Percentiles rank a stretch among this genome's conserved stretches.
Evolutionary conservation across 306 rosid genomes (phyloP).

Genomic region (Castanospermum australe): DNA sequence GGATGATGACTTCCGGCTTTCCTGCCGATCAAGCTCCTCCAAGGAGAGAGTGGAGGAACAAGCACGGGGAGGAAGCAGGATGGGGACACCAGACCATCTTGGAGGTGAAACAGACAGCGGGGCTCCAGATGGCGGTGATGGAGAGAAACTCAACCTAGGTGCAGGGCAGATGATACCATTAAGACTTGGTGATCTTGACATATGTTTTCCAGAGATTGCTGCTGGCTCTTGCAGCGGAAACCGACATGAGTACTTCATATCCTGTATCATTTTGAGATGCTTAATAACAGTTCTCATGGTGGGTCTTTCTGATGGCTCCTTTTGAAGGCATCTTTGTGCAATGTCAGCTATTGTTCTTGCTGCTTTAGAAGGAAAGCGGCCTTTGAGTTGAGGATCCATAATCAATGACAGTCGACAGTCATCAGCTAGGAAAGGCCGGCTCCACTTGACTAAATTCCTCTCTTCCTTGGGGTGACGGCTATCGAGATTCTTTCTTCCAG

Average conservation of each 20-base stretch:
- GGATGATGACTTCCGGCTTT: constrained; percentile 78
- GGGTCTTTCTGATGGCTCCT: constrained; percentile 93
- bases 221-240: constrained; percentile 92
- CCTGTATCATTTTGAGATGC: constrained; percentile 75
- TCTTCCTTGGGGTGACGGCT: constrained; percentile 94
- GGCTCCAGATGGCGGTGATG: constrained; percentile 68
- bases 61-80: constrained; percentile 53
- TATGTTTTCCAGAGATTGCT: constrained; percentile 53
- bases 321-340: constrained; percentile 89
- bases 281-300: constrained; percentile 92
- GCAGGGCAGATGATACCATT: constrained; percentile 68
- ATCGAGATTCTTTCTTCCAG: constrained; percentile 88
- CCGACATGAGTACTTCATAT: constrained; percentile 73
- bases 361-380: constrained; percentile 89
- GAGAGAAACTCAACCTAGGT: constrained; percentile 70
- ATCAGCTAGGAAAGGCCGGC: constrained; percentile 86
- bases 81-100: constrained; percentile 43
- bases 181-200: constrained; percentile 92
- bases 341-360: constrained; percentile 85
- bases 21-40: constrained; percentile 76
- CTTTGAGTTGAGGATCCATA: constrained; percentile 91
- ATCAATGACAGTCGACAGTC: constrained; percentile 78
- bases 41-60: constrained; percentile 72
- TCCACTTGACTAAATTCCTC: constrained; percentile 94
- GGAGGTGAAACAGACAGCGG: constrained; percentile 67